phyloP scores from a whole-genome alignment of 2,329 filamentous ascomycete species.

The Chaetoscypha palmicola region DNA sequence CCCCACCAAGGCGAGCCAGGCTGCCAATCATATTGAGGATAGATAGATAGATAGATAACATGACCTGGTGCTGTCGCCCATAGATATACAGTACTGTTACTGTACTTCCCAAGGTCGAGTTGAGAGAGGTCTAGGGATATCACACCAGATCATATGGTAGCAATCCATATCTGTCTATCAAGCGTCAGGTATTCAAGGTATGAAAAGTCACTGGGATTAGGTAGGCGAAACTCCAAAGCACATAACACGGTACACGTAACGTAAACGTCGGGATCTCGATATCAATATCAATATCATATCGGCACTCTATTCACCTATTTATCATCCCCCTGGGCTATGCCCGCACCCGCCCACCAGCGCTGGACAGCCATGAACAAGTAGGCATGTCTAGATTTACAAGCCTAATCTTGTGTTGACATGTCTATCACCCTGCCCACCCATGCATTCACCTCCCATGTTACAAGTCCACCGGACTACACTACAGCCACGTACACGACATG shows the following conservation, averaged over 20 bases:
- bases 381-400: not conserved
- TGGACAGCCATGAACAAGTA: not conserved
- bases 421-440: not conserved
- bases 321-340: not conserved
- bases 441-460: slow-evolving; percentile 1
- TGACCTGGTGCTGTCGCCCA: too few relatives aligned
- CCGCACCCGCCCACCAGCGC: not conserved
- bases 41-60: too few relatives aligned
- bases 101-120: too few relatives aligned
- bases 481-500: slow-evolving; percentile 12
- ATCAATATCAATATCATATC: slow-evolving; percentile 3
- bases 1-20: too few relatives aligned
- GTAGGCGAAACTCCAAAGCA: not conserved
- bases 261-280: not conserved
- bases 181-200: not conserved
- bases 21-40: too few relatives aligned
- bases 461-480: too few relatives aligned
- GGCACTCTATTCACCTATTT: slow-evolving; percentile 10
- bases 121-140: too few relatives aligned
- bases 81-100: too few relatives aligned
- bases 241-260: not conserved
- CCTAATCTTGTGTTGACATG: not conserved
- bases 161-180: not conserved
- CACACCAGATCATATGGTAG: too few relatives aligned
- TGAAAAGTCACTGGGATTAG: not conserved